Evolutionary conservation across 805 yeast species (phyloP), one percentile per base, ranked within the genome.

Genomic region (Hemisphaericaspora nanyangensis): DNA sequence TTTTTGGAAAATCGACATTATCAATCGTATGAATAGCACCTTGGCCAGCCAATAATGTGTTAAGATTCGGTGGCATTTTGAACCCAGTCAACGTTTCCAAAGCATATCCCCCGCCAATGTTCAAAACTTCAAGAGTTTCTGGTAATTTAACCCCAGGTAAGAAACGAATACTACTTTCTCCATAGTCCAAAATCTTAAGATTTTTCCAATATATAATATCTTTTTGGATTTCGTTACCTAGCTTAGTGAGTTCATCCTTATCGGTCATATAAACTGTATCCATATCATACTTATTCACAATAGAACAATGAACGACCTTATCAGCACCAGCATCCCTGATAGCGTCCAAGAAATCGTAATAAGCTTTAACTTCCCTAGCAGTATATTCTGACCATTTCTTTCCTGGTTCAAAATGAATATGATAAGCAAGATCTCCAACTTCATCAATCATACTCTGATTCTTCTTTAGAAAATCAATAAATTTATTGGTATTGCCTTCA

Each of bases 111-210:
- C 72, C 72, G 17, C 69, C 65, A 13, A 68, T 51, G 44, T 67
- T 68, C 38, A 68, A 44, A 3, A 58, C 56, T 43, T 64, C 65
- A 26, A 68, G 45, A 1, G 62, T 38, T 28, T 66, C 70, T 3
- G 73, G 70, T 34, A 68, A 56, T 29, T 49, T 54, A 15, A 68
- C 63, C 3, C 68, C 72, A 5, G 72, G 69, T n/a, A 67, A 51
- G 33, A 58, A 53, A 24, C 66, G 47, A 15, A 68, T 58, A 37
- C 61, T 54, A 46, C 64, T 65, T 30, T 59, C 61, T 7, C 68
- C 63, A 42, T 61, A 67, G 45, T 69, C 74, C 20, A 68, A 48
- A 4, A 55, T 43, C 24, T 50, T 47, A 15, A 69, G 49, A 40
- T 60, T 56, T 5, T 40, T 44, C 74, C 74, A 69, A 33, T 52